Base-by-base conservation (phyloP, 192 early-diverging fungal species). In the Backusella westeae region DNA sequence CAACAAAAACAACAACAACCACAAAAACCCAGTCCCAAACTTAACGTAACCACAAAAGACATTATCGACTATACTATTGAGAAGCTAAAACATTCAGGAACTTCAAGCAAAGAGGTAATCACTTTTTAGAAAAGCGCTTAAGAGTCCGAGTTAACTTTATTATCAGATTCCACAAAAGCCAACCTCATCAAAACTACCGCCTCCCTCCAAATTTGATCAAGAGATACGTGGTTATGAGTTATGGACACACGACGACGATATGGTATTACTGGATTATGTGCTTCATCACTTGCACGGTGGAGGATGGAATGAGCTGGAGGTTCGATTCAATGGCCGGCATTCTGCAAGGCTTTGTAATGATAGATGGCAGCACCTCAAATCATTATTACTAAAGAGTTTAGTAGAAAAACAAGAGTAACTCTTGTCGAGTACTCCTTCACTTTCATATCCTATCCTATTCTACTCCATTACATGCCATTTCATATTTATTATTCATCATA, bases 181-280 rank as follows among this genome's bases (percentile, higher is more conserved):
- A 69, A 3, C n/a, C 39, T 12, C 68, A 69, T 12, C 68, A 69
- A 68, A 32, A 53, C 67, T 80, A 34, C 63, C 67, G 14, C 65
- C 34, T 1, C 75, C 75, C n/a, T 19, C 69, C 15, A 81, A 81
- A 35, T 72, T 53, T 35, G 73, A 71, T 56, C 75, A 77, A 34
- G 39, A 46, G 14, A 77, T 76, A 42, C 75, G 69, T 39, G 72
- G 69, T 2, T 77, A 75, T 44, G 80, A 81, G 67, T 23, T 75
- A 52, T 81, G 80, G 80, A 81, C 80, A 2, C 67, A 71, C 42
- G 34, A 81, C 14, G 80, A 81, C 72, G 80, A 81, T 53, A 46
- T 77, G 49, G 5, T 75, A 1, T 46, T 81, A 53, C 21, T 81
- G 2, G 68, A 75, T 26, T 69, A 81, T 68, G 80, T 81, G 3